phyloP scores from a whole-genome alignment of 345 rosid genomes.

The Geranium brycei region DNA sequence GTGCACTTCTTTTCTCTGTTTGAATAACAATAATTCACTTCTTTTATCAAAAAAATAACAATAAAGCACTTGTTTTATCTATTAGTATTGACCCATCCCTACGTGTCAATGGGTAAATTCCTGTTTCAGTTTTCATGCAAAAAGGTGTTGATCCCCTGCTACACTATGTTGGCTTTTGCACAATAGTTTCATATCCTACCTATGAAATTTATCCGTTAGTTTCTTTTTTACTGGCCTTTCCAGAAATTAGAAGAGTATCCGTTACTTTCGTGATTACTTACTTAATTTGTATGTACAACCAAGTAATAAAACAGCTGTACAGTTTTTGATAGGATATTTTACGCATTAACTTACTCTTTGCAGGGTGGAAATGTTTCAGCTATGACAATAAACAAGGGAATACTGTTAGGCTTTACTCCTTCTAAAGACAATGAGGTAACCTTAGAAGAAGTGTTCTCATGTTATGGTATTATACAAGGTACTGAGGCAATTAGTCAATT shows the following conservation, averaged over 20 bases:
- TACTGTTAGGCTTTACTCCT: constrained; percentile 76
- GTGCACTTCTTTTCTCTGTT: not conserved
- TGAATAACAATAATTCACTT: not conserved
- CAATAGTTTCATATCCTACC: not conserved
- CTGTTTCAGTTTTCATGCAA: no score
- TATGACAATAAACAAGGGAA: constrained; percentile 78
- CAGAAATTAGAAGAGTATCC: not conserved
- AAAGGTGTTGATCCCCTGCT: not conserved
- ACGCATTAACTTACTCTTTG: constrained; percentile 3
- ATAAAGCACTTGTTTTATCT: no score
- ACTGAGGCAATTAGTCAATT: not conserved
- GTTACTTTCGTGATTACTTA: no score
- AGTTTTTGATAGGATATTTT: not conserved
- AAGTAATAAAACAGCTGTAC: not conserved
- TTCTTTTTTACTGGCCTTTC: not conserved
- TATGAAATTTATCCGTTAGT: not conserved
- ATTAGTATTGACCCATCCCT: no score
- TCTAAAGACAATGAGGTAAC: constrained; percentile 51
- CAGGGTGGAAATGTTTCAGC: constrained; percentile 91
- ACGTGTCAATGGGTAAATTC: no score
- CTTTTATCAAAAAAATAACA: no score
- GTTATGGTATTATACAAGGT: no score
- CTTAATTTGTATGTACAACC: no score
- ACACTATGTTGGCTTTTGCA: not conserved
- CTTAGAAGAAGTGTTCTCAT: not conserved